Conservation (phyloP, 805 yeast genomes). For the Blastobotrys peoriensis region DNA sequence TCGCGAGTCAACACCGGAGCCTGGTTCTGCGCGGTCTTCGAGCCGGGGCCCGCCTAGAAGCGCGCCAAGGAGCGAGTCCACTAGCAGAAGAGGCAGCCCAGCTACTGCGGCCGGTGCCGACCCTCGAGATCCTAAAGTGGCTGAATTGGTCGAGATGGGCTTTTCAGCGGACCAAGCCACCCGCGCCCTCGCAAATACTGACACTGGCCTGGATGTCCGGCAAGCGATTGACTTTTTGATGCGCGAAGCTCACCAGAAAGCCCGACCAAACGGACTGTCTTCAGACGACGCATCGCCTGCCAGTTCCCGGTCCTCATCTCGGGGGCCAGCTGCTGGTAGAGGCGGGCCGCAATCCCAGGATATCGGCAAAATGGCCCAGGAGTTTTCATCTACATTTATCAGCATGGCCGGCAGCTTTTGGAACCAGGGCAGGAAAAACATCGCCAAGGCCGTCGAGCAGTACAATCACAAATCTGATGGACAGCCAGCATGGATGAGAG, state of each 20-base stretch:
- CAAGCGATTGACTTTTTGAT: slow-evolving; percentile 62
- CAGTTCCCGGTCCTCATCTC: not conserved
- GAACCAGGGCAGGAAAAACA: slow-evolving; percentile 52
- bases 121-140: slow-evolving; percentile 38
- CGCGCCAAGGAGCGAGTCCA: not conserved
- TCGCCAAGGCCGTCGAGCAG: slow-evolving; percentile 57
- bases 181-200: slow-evolving; percentile 49
- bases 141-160: slow-evolving; percentile 76
- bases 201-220: slow-evolving; percentile 50
- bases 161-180: slow-evolving; percentile 57
- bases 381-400: slow-evolving; percentile 49
- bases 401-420: slow-evolving; percentile 55
- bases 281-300: not conserved
- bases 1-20: not conserved
- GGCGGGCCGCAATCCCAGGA: too few relatives aligned
- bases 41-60: not conserved
- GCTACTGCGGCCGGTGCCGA: slow-evolving; percentile 7
- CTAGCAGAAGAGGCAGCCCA: not conserved
- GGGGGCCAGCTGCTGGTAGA: too few relatives aligned
- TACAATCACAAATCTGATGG: slow-evolving; percentile 36
- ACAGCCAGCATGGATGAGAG: slow-evolving; percentile 72
- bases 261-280: slow-evolving; percentile 23
- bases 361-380: slow-evolving; percentile 40
- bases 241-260: slow-evolving; percentile 47
- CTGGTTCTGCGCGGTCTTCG: not conserved